Evolutionary conservation across 1,284 basidiomycete genomes (phyloP).

Genomic region (Schizophyllum commune): DNA sequence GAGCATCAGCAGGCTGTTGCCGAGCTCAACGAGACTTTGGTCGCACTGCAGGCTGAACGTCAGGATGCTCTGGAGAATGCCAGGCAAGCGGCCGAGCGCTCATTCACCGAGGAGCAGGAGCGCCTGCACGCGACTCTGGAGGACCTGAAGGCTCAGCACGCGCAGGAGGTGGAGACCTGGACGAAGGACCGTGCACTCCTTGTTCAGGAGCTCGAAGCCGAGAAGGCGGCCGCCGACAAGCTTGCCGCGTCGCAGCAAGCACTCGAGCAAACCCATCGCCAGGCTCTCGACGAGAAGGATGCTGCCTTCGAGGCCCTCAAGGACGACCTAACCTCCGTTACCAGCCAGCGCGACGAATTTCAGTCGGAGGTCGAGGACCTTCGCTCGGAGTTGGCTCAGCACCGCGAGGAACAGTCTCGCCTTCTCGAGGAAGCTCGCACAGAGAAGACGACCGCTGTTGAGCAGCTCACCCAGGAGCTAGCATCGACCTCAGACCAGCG

Average conservation of each 20-base stretch:
- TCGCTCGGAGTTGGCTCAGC: constrained; percentile 50
- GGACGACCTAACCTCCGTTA: constrained; percentile 35
- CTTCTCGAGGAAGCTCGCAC: constrained; percentile 41
- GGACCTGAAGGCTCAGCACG: constrained; percentile 20
- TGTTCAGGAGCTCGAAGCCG: constrained; percentile 51
- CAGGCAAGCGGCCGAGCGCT: constrained; percentile 20
- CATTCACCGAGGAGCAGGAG: constrained; percentile 25
- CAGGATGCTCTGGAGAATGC: constrained; percentile 31
- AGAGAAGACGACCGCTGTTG: background rate
- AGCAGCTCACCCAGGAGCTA: constrained; percentile 6
- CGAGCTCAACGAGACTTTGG: constrained; percentile 33
- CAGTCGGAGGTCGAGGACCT: constrained; percentile 47
- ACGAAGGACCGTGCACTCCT: constrained; percentile 42
- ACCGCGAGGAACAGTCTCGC: constrained; percentile 46
- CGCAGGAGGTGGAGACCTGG: constrained; percentile 28
- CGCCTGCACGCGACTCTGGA: constrained; percentile 25
- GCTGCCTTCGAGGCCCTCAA: constrained; percentile 38
- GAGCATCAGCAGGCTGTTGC: constrained; percentile 37
- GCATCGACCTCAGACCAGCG: constrained; percentile 20
- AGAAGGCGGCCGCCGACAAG: constrained; percentile 55
- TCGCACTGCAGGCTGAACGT: constrained; percentile 40
- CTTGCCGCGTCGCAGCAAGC: constrained; percentile 20
- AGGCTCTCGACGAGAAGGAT: constrained; percentile 39
- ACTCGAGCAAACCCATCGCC: constrained; percentile 35
- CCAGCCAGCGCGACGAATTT: constrained; percentile 43